Conservation (phyloP, 2,329 filamentous ascomycete species). For the Monosporascus cannonballus region DNA sequence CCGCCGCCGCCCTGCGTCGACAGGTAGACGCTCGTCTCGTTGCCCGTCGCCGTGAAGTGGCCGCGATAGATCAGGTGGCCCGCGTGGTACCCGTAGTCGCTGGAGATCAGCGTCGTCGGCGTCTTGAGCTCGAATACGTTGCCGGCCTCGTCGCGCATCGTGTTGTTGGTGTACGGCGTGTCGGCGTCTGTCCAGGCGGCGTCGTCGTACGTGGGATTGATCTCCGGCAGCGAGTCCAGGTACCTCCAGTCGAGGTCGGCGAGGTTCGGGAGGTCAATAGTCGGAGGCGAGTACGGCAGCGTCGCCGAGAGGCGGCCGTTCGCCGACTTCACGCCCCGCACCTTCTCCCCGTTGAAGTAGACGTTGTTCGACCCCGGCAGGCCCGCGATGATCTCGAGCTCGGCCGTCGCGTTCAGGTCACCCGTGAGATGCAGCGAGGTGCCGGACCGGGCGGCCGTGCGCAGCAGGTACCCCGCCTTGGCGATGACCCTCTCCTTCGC, state of each 20-base stretch:
- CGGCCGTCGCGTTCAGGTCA: conserved; percentile 65
- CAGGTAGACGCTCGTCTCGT: conserved; percentile 51
- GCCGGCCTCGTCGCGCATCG: conserved; percentile 10
- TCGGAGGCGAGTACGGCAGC: too few species aligned
- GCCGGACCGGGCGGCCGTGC: conserved; percentile 49
- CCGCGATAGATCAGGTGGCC: conserved; percentile 66
- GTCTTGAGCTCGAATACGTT: conserved; percentile 36
- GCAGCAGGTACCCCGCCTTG: conserved; percentile 59
- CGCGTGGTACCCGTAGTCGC: conserved; percentile 69
- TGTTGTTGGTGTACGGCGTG: conserved; percentile 53
- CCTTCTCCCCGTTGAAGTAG: conserved; percentile 51
- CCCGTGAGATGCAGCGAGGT: conserved; percentile 57
- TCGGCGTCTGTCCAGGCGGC: conserved; percentile 58
- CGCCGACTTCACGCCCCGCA: conserved; percentile 29
- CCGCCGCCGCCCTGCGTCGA: conserved; percentile 61
- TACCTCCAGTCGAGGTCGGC: conserved; percentile 59
- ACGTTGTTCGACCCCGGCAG: conserved; percentile 43
- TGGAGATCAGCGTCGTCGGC: conserved; percentile 58
- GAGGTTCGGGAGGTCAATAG: conserved; percentile 46
- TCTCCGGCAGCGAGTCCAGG: conserved; percentile 65
- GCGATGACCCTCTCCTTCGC: conserved; percentile 39
- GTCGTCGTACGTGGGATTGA: conserved; percentile 60
- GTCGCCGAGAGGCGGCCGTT: too few species aligned
- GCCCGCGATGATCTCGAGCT: conserved; percentile 62
- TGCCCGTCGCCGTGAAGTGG: conserved; percentile 58